Base-by-base conservation (phyloP, 805 yeast genomes). In the Pichia ethanolica region DNA sequence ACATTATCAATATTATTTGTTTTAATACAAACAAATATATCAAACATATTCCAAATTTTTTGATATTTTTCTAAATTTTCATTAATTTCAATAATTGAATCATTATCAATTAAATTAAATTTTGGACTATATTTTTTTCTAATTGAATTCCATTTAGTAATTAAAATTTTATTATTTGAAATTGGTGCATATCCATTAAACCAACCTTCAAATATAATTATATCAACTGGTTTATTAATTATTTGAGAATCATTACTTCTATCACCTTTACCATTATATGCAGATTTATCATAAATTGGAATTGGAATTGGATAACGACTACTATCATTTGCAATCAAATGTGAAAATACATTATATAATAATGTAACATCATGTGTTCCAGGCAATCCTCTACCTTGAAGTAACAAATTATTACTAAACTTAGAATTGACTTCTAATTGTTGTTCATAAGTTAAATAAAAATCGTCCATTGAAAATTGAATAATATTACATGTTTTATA, bases 121-220 rank as follows among this genome's bases (percentile, higher is more conserved):
- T 32, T 61, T 2, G 59, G 51, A 8, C 39, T 41, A 44, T 44
- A 50, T 48, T 41, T 36, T 13, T 40, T 30, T 54, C 58, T 55
- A 26, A 61, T 53, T 7, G 49, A 28, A 1, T 49, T 36, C 70
- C 72, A 71, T 45, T 54, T 57, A 8, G 32, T 28, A 13, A 59
- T 46, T 46, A 74, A 51, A 7, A 62, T 64, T 1, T 53, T 54
- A 5, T 62, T 62, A 30, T 64, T 56, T 1, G 65, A 55, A 20
- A 77, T 55, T 1, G 84, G 72, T 5, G 61, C 53, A 61, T 81
- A 91, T 1, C 98, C 98, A 27, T 81, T 75, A 68, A 90, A 89
- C 99, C 99, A 91, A 5, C 98, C 99, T 67, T 91, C 99, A 39
- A 93, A 72, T 2, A 91, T 64, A 3, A 91, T 74, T 4, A 89